Percentiles rank a stretch among this genome's conserved stretches.
Evolutionary conservation across 345 rosid species (phyloP).

Genomic region (Ceriops decandra): DNA sequence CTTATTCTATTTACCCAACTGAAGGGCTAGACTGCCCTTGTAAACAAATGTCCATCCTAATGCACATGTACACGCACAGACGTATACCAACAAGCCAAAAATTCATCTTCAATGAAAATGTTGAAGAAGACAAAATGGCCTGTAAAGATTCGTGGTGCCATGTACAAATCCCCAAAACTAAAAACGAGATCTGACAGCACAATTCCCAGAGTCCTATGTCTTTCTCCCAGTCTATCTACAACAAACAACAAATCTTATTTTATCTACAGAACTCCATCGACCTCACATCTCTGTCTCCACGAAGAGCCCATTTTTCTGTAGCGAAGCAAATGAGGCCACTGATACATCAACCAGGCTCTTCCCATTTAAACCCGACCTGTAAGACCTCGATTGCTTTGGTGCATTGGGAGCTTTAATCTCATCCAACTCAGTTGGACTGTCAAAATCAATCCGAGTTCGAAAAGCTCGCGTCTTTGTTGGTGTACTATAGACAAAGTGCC

Average conservation of each 20-base stretch:
- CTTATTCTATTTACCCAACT: constrained; percentile 7
- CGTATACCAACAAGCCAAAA: constrained; percentile 33
- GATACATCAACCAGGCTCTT: constrained; percentile 47
- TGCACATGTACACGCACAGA: not conserved
- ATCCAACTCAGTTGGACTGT: constrained; percentile 27
- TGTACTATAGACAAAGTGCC: constrained; percentile 61
- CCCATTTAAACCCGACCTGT: constrained; percentile 32
- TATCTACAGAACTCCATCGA: constrained; percentile 8
- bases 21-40: constrained; percentile 21
- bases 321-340: constrained; percentile 46
- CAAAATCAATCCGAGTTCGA: constrained; percentile 30
- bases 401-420: constrained; percentile 66
- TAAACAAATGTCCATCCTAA: constrained; percentile 8
- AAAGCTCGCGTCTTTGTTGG: constrained; percentile 58
- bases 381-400: constrained; percentile 35
- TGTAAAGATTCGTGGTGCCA: constrained; percentile 16
- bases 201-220: not conserved
- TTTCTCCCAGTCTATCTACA: constrained; percentile 10
- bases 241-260: constrained; percentile 3
- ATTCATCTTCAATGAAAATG: constrained; percentile 17
- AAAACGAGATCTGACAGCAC: constrained; percentile 3
- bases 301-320: constrained; percentile 18
- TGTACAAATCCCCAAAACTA: constrained; percentile 8
- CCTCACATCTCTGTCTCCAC: constrained; percentile 12
- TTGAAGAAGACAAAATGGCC: constrained; percentile 21